These are phyloP conservation scores for Wickerhamiella infanticola DNA, from an alignment of 1,139 yeast species.

Conservation along the genomic window DNA sequence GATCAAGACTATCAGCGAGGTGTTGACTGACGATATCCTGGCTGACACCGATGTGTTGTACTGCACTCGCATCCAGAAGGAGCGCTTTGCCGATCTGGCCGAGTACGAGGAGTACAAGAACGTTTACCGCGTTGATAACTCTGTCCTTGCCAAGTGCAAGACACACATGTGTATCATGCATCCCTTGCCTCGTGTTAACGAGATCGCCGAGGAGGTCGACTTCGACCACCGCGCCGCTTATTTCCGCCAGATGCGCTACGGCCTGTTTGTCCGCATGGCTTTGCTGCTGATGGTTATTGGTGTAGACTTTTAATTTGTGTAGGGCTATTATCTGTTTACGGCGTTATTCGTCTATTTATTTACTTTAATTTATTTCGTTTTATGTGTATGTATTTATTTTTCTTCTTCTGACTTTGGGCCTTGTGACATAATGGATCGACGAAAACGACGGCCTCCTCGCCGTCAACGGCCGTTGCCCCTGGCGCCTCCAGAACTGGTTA, in stretches of 20 bases:
- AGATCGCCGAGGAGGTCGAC: constrained; percentile 95
- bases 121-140: constrained; percentile 83
- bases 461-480: neutral
- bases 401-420: constrained; percentile 1
- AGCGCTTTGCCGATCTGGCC: constrained; percentile 62
- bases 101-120: constrained; percentile 86
- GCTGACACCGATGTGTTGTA: constrained; percentile 86
- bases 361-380: constrained; percentile 7
- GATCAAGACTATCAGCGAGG: constrained; percentile 57
- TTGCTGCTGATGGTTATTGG: constrained; percentile 96
- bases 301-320: constrained; percentile 15
- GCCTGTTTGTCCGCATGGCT: constrained; percentile 97
- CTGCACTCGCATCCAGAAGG: constrained; percentile 97
- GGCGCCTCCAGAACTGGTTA: neutral
- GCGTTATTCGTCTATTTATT: constrained; percentile 5
- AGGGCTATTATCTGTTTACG: constrained; percentile 3
- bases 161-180: constrained; percentile 99
- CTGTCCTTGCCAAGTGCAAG: constrained; percentile 79
- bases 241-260: constrained; percentile 98
- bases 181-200: constrained; percentile 94
- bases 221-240: constrained; percentile 98
- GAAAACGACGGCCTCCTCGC: neutral
- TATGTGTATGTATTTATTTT: constrained; percentile 6
- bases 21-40: constrained; percentile 67
- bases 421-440: neutral